These are phyloP conservation scores for Solanum sitiens DNA, from an alignment of 257 asterid genomes.

Conservation along the genomic window DNA sequence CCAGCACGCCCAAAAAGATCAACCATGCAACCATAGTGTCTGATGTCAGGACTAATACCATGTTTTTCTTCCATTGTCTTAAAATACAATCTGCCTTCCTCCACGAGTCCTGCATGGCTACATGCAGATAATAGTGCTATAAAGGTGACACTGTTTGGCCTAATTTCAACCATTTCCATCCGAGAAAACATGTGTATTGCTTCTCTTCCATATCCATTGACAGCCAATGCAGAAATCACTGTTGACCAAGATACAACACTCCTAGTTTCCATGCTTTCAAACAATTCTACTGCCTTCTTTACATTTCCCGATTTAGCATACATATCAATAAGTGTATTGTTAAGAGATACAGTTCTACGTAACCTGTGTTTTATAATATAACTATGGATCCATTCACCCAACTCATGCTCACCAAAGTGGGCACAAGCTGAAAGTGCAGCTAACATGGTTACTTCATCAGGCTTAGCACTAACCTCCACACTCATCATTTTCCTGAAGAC, in stretches of 20 bases:
- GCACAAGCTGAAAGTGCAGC: slow-evolving; percentile 11
- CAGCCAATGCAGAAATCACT: slow-evolving; percentile 1
- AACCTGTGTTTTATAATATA: neutral
- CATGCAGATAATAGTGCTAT: slow-evolving; percentile 3
- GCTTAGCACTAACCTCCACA: neutral
- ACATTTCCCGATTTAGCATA: slow-evolving; percentile 5
- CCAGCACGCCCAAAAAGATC: slow-evolving; percentile 8
- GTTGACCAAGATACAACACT: slow-evolving; percentile 6
- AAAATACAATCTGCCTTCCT: neutral
- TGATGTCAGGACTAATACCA: slow-evolving; percentile 4
- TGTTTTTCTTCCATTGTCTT: neutral
- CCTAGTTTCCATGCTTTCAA: neutral
- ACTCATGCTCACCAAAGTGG: slow-evolving; percentile 4
- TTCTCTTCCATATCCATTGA: slow-evolving; percentile 4
- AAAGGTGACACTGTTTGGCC: slow-evolving; percentile 4
- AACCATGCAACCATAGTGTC: slow-evolving; percentile 9
- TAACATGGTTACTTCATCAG: slow-evolving; percentile 1
- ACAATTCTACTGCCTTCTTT: neutral
- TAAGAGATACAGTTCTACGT: neutral
- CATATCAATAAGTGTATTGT: slow-evolving; percentile 9
- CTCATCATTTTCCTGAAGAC: neutral
- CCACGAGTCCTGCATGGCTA: slow-evolving; percentile 2
- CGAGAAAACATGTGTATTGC: neutral
- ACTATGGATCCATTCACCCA: slow-evolving; percentile 2
- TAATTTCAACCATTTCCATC: neutral